A percentile compares a stretch with the other conserved stretches of the same genome.
Evolutionary conservation across 805 yeast species (phyloP).

Genomic region (Groenewaldozyma salmanticensis): DNA sequence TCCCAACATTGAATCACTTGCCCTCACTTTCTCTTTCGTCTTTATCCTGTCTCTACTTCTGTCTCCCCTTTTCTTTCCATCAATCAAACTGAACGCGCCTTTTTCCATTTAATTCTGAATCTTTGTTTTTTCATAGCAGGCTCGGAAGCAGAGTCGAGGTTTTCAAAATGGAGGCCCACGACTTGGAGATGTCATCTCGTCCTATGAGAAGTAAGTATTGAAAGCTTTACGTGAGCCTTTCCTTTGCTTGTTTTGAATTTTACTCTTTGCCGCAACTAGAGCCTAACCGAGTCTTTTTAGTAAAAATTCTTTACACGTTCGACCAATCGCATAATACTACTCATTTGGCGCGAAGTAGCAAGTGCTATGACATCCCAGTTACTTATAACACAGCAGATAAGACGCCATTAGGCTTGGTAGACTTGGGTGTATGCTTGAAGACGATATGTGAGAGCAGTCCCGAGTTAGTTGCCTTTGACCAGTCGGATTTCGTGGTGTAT

Average conservation of each 20-base stretch:
- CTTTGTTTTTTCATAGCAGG: no score
- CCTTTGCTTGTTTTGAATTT: no score
- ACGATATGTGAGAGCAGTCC: slow-evolving; percentile 28
- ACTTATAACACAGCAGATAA: slow-evolving; percentile 18
- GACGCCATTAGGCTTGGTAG: slow-evolving; percentile 24
- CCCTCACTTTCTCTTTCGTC: no score
- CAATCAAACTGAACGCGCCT: no score
- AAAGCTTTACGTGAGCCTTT: background rate
- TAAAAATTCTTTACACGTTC: slow-evolving; percentile 31
- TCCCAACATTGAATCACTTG: no score
- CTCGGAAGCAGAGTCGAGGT: no score
- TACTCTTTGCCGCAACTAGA: background rate
- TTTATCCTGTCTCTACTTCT: no score
- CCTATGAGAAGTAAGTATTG: slow-evolving; percentile 3
- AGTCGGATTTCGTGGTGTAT: slow-evolving; percentile 30
- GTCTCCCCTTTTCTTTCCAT: no score
- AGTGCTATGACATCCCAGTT: slow-evolving; percentile 18
- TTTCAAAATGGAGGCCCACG: background rate
- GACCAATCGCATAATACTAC: slow-evolving; percentile 24
- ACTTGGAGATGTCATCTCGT: background rate
- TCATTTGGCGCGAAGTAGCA: slow-evolving; percentile 26
- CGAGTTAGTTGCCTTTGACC: slow-evolving; percentile 25
- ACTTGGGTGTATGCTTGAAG: slow-evolving; percentile 24
- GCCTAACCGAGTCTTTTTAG: slow-evolving; percentile 4
- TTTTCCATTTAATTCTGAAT: no score